These are phyloP conservation scores for Pontederia crassipes DNA, from an alignment of 176 grass and related monocot species.

Conservation along the genomic window DNA sequence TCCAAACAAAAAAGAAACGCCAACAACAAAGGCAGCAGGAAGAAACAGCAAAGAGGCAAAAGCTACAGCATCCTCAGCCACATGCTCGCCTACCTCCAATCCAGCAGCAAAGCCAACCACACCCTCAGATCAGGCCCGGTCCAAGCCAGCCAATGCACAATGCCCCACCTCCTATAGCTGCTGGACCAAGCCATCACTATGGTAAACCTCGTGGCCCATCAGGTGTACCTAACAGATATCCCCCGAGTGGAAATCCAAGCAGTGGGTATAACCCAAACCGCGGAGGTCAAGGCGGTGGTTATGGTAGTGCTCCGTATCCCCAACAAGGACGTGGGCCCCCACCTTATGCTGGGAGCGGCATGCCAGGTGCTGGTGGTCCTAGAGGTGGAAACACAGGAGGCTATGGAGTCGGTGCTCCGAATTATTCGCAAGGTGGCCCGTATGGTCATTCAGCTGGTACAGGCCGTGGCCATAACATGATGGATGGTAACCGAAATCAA, in stretches of 20 bases:
- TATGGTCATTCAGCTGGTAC: constrained; percentile 47
- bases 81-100: constrained; percentile 75
- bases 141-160: constrained; percentile 45
- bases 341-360: constrained; percentile 34
- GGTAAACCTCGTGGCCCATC: constrained; percentile 52
- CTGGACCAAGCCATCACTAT: constrained; percentile 67
- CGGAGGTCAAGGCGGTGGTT: constrained; percentile 58
- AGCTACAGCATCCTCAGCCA: constrained; percentile 62
- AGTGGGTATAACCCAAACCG: constrained; percentile 51
- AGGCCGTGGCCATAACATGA: constrained; percentile 43
- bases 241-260: constrained; percentile 43
- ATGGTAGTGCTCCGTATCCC: constrained; percentile 49
- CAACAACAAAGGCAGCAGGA: constrained; percentile 83
- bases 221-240: constrained; percentile 60
- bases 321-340: constrained; percentile 54
- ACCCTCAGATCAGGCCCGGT: constrained; percentile 50
- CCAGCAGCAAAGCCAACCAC: constrained; percentile 51
- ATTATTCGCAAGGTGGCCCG: constrained; percentile 43
- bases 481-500: constrained; percentile 43
- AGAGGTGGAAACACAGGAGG: constrained; percentile 32
- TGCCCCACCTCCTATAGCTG: constrained; percentile 40
- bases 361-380: constrained; percentile 31
- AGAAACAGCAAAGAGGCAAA: constrained; percentile 71
- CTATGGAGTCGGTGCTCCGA: constrained; percentile 47
- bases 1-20: constrained; percentile 93